Base-by-base conservation (phyloP, 192 early-diverging fungal genomes). In the Gamsiella multidivaricata region DNA sequence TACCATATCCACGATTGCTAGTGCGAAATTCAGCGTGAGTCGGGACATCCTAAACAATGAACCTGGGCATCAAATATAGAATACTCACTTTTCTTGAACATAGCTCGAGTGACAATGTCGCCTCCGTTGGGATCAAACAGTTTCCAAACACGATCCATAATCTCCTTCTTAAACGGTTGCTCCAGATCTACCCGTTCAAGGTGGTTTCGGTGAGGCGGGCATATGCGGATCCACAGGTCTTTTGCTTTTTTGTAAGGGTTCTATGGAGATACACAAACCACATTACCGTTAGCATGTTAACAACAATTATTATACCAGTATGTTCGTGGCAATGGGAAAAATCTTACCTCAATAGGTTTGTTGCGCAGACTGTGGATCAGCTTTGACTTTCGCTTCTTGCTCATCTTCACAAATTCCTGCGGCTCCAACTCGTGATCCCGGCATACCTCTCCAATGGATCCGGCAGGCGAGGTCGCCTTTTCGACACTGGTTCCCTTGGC, bases 1-100 rank as follows among this genome's bases (percentile, higher is more conserved):
- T 17, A 75, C 72, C 62, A 75, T 66, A 23, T 75, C 72, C 32
- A 75, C 72, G 26, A 75, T 75, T 11, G 55, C 72, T 75, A 54
- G 39, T 41, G 39, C 7, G 14, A 41, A 41, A 41, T 29, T 47
- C 17, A 29, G 23, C 10, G 7, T n/a, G n/a, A n/a, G n/a, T n/a
- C n/a, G n/a, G n/a, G n/a, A n/a, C n/a, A n/a, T n/a, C n/a, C 37
- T 39, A 18, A 1, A 22, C 11, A 33, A 42, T 18, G 17, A 41
- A 10, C 5, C 6, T 26, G 22, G 23, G n/a, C 5, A 22, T 36
- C 8, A 32, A 29, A 55, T 32, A n/a, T 34, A 33, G 34, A 34
- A 39, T 34, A 20, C n/a, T 46, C 55, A 75, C 72, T 28, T 54
- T 75, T 37, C 45, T 75, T 75, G 41, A 75, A 75, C 72, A 75